Percentiles rank a stretch among this genome's conserved stretches.
phyloP scores from a whole-genome alignment of 257 asterid species.

The Solanum clarkiae region DNA sequence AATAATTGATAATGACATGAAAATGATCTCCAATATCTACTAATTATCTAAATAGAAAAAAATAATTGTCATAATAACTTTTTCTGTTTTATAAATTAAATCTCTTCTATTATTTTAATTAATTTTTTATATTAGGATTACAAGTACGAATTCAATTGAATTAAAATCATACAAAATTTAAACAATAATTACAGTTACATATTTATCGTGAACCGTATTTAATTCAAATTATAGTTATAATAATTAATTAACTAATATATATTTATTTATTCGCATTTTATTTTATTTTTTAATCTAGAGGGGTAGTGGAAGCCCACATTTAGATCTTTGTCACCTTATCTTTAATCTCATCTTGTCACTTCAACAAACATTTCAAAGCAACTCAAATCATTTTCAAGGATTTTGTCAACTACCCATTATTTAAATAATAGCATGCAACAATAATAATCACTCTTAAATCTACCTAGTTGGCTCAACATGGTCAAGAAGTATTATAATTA shows the following conservation, averaged over 20 bases:
- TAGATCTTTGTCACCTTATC: not conserved
- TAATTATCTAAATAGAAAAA: no score
- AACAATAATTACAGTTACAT: no score
- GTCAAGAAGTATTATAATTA: not conserved
- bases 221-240: no score
- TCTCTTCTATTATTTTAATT: not conserved
- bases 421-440: not conserved
- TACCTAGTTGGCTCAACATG: not conserved
- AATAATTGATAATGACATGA: not conserved
- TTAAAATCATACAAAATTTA: no score
- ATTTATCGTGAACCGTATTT: no score
- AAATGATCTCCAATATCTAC: no score
- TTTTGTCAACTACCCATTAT: not conserved
- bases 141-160: not conserved
- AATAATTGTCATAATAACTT: no score
- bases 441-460: not conserved
- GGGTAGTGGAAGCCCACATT: not conserved
- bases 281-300: not conserved
- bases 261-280: no score
- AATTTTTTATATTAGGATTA: no score
- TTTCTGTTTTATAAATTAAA: no score
- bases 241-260: no score
- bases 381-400: constrained; percentile 3
- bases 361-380: not conserved
- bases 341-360: not conserved